Evolutionary conservation across 1,284 basidiomycete species (phyloP).

Genomic region (Porogramme epimiltina): DNA sequence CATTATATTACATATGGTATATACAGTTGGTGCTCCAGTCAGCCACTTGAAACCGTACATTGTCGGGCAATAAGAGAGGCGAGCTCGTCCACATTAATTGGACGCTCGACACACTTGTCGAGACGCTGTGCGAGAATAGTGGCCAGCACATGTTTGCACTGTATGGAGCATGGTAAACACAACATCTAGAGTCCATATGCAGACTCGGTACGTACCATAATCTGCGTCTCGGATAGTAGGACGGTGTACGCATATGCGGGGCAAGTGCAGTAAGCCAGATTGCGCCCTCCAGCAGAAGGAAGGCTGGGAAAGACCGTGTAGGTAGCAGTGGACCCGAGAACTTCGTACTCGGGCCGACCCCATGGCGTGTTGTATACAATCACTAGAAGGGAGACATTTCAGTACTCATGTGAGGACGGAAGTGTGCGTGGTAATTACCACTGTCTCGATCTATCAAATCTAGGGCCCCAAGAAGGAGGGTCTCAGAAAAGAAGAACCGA

Average conservation of each 20-base stretch:
- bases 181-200: neutral
- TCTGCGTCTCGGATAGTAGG: conserved; percentile 54
- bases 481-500: conserved; percentile 59
- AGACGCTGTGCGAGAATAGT: conserved; percentile 57
- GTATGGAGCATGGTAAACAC: neutral
- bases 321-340: conserved; percentile 62
- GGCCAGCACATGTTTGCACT: conserved; percentile 83
- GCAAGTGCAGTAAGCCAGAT: conserved; percentile 69
- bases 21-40: neutral
- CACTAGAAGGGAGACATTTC: conserved; percentile 44
- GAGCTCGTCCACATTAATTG: conserved; percentile 49
- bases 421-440: conserved; percentile 42
- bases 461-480: conserved; percentile 64
- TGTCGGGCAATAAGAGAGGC: conserved; percentile 26
- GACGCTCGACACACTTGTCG: conserved; percentile 50
- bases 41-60: conserved; percentile 7
- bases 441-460: conserved; percentile 68
- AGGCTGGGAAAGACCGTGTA: conserved; percentile 64
- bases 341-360: conserved; percentile 61
- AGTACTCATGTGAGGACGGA: neutral
- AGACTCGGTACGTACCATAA: conserved; percentile 51
- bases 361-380: conserved; percentile 59
- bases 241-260: conserved; percentile 69
- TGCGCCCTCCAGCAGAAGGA: conserved; percentile 28
- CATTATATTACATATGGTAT: no score